Evolutionary conservation across 2,329 filamentous ascomycete genomes (phyloP).

Genomic region (Fusarium circinatum): DNA sequence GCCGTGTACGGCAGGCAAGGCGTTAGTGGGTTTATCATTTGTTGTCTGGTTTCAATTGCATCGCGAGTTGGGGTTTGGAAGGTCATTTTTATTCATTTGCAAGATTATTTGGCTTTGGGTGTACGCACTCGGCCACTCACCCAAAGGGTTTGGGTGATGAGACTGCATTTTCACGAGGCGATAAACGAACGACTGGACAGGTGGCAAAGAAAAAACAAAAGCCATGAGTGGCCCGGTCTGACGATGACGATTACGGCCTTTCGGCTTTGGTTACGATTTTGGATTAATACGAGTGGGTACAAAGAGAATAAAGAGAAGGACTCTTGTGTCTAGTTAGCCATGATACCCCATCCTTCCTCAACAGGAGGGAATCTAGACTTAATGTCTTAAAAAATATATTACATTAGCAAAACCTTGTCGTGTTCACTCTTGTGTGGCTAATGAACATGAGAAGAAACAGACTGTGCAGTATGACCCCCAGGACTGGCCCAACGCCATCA

Average conservation of each 20-base stretch:
- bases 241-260: constrained; percentile 39
- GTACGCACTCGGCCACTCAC: constrained; percentile 40
- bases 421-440: background rate
- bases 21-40: constrained; percentile 27
- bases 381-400: constrained; percentile 38
- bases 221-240: constrained; percentile 21
- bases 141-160: constrained; percentile 19
- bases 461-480: too few species aligned
- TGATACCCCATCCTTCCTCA: constrained; percentile 16
- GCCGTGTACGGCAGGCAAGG: constrained; percentile 36
- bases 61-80: constrained; percentile 13
- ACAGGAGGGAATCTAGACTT: constrained; percentile 31
- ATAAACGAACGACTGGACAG: constrained; percentile 26
- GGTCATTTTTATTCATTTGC: constrained; percentile 22
- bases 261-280: constrained; percentile 9
- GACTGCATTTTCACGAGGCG: constrained; percentile 32
- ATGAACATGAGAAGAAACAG: background rate
- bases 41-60: constrained; percentile 10
- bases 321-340: constrained; percentile 25
- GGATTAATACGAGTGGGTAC: constrained; percentile 26
- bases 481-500: background rate
- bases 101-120: constrained; percentile 41
- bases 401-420: background rate
- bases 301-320: constrained; percentile 35
- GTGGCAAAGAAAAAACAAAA: constrained; percentile 20